These are phyloP conservation scores for Niebla homalea DNA, from an alignment of 495 filamentous ascomycete species.

Conservation along the genomic window DNA sequence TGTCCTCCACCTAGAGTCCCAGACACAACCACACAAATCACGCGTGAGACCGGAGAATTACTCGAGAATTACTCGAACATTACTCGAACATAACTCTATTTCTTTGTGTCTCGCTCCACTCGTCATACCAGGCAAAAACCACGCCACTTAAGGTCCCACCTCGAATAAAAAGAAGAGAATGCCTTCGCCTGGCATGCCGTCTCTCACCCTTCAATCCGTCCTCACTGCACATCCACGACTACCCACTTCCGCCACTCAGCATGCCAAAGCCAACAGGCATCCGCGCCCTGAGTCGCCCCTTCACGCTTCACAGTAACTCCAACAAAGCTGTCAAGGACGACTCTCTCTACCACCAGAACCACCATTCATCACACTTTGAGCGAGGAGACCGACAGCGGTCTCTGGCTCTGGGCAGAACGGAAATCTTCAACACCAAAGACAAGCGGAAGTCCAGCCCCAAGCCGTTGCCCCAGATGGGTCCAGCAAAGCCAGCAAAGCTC, in stretches of 20 bases:
- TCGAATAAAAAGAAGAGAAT: neutral
- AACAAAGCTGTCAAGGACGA: constrained; percentile 16
- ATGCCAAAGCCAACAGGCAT: constrained; percentile 13
- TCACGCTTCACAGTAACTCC: neutral
- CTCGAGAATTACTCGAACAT: neutral
- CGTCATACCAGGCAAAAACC: neutral
- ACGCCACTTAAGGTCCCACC: neutral
- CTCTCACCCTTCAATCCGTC: neutral
- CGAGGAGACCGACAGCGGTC: constrained; percentile 2
- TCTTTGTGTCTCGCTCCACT: neutral
- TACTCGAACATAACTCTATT: neutral
- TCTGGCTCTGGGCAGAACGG: constrained; percentile 2
- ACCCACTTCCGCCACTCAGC: neutral
- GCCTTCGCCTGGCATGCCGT: neutral
- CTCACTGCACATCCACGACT: constrained; percentile 6
- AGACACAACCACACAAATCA: too few relatives aligned
- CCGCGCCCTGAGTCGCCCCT: constrained; percentile 2
- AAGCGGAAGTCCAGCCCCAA: constrained; percentile 13
- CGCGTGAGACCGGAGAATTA: too few relatives aligned
- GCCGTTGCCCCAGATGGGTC: constrained; percentile 10
- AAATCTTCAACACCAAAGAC: constrained; percentile 12
- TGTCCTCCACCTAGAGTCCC: too few relatives aligned
- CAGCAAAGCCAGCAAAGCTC: constrained; percentile 40
- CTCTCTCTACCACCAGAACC: constrained; percentile 24
- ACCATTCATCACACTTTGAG: constrained; percentile 1